Evolutionary conservation across 768 basidiomycete species (phyloP), one percentile per base, ranked within the genome.

Genomic region (Trametes gibbosa): DNA sequence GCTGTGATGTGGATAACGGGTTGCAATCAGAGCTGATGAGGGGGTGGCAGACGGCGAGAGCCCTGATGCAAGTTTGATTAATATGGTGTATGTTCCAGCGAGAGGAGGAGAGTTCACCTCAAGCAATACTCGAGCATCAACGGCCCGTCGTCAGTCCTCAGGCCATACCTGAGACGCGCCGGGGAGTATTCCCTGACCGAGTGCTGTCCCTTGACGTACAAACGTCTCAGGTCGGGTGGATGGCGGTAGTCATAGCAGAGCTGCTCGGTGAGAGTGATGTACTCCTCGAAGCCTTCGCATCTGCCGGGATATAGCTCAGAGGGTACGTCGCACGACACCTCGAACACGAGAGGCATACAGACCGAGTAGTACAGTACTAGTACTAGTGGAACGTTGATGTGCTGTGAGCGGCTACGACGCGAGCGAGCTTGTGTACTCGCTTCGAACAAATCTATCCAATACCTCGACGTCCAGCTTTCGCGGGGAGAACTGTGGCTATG

Each of bases 171-270:
- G 16, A 56, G 24, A 5, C 39, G 46, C 5, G 41, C 9, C 9
- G 23, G 19, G 5, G 46, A 27, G 16, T 56, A 19, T 9, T 49
- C 39, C 19, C 24, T 27, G 16, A 49, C 37, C 47, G 25, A 23
- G 12, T 19, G 37, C 39, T 29, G 24, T 1, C 47, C 37, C 9
- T 49, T 37, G 5, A n/a, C 4, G 17, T 50, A 56, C 17, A 49
- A 8, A 17, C 32, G 35, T 23, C 55, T 25, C 35, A 40, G 49
- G 19, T 56, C 40, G 14, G 56, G 49, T 2, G 41, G 40, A 8
- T n/a, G 21, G 29, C 56, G 56, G 29, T 57, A 43, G 16, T 57
- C 39, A 40, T 57, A 57, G 23, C 42, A 57, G 16, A 57, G 29
- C 16, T 57, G 37, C 32, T 57, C 29, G 16, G 35, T 50, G 40